A percentile compares a stretch with the other conserved stretches of the same genome.
Conservation (phyloP, 306 rosid genomes). For the Quercus aquifolioides region DNA sequence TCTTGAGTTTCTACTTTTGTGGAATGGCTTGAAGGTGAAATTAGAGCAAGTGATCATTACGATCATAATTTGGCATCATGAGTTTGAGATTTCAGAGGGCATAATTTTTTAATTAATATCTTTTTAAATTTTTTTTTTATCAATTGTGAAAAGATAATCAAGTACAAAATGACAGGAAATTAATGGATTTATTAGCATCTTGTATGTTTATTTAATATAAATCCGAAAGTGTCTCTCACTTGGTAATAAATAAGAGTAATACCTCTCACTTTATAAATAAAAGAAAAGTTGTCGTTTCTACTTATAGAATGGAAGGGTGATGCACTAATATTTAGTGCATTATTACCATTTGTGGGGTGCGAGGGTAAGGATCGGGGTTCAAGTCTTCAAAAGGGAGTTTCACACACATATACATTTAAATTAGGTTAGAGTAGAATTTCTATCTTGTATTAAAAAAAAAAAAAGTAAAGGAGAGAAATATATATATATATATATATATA, state of each 20-base stretch:
- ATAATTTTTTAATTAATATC: not conserved
- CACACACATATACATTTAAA: no score
- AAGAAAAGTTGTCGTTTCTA: not conserved
- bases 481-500: no score
- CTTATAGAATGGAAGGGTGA: not conserved
- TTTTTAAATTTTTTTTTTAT: not conserved
- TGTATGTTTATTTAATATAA: not conserved
- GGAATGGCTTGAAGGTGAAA: conserved; percentile 39
- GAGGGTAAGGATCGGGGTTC: rapidly evolving
- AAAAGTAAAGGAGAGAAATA: no score
- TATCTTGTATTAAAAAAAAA: no score
- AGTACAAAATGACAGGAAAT: conserved; percentile 9
- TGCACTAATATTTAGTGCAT: not conserved
- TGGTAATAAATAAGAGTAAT: not conserved
- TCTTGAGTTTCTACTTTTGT: not conserved
- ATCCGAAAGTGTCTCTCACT: no score
- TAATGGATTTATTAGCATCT: not conserved
- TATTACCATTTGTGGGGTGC: no score
- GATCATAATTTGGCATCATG: conserved; percentile 35
- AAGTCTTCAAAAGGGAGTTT: rapidly evolving
- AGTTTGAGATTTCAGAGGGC: conserved; percentile 33
- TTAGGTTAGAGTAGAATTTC: no score
- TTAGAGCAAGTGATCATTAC: conserved; percentile 34
- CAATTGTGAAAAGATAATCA: conserved; percentile 3
- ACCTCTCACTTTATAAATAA: not conserved